These are phyloP conservation scores for Hypoxylon intermedium DNA, from an alignment of 495 filamentous ascomycete species.

Conservation along the genomic window DNA sequence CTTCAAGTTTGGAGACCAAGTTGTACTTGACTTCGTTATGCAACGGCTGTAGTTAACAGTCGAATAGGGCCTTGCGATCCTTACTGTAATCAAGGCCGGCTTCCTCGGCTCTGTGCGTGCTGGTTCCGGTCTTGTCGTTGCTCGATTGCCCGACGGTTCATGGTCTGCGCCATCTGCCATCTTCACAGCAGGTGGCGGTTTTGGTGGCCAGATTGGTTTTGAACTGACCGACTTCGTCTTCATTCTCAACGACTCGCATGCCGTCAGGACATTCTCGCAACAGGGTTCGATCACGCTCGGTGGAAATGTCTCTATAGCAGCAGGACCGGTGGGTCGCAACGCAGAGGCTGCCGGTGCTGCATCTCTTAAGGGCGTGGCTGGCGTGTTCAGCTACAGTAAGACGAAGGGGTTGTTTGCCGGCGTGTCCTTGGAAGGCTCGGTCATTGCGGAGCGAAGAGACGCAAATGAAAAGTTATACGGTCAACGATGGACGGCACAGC, in stretches of 20 bases:
- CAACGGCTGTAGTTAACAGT: constrained; percentile 21
- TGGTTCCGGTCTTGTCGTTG: constrained; percentile 92
- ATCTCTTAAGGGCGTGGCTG: constrained; percentile 85
- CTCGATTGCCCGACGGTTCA: constrained; percentile 84
- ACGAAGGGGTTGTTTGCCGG: constrained; percentile 97
- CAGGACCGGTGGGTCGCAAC: constrained; percentile 91
- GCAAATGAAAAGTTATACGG: constrained; percentile 97
- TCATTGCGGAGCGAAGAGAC: constrained; percentile 89
- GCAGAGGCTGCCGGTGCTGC: constrained; percentile 96
- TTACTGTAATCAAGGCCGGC: constrained; percentile 95
- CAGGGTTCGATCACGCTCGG: constrained; percentile 88
- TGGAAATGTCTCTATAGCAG: constrained; percentile 95
- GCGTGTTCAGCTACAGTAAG: constrained; percentile 94
- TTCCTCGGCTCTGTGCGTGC: constrained; percentile 93
- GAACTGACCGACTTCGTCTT: constrained; percentile 99
- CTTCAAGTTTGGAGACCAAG: background rate
- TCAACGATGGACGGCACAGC: constrained; percentile 75
- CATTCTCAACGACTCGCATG: constrained; percentile 91
- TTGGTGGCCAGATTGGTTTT: constrained; percentile 96
- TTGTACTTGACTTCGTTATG: background rate
- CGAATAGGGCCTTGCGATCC: constrained; percentile 83
- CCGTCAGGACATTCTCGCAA: constrained; percentile 95
- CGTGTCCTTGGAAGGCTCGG: constrained; percentile 90
- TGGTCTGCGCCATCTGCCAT: constrained; percentile 97
- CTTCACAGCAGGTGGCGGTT: constrained; percentile 86